phyloP scores from a whole-genome alignment of 2,329 filamentous ascomycete genomes.

The Myotisia sp. region DNA sequence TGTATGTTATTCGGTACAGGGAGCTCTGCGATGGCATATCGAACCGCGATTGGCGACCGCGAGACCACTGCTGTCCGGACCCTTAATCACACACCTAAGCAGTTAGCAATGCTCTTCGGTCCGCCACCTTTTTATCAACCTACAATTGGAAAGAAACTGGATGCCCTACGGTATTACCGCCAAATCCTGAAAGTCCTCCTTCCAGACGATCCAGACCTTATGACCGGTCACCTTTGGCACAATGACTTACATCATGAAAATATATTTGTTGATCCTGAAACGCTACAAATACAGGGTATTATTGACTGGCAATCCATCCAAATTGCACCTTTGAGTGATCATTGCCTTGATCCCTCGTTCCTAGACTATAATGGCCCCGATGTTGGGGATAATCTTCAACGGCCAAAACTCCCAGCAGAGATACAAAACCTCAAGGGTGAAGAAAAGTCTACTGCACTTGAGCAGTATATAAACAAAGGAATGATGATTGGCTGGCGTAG shows the following conservation, averaged over 20 bases:
- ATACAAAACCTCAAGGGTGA: slow-evolving; percentile 3
- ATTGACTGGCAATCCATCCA: slow-evolving; percentile 23
- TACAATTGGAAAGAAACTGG: slow-evolving; percentile 16
- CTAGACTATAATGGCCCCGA: slow-evolving; percentile 18
- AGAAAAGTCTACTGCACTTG: slow-evolving; percentile 3
- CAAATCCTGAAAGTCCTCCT: slow-evolving; percentile 7
- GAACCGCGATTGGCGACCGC: slow-evolving; percentile 4
- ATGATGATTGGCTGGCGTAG: slow-evolving; percentile 10
- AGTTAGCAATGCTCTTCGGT: slow-evolving; percentile 7
- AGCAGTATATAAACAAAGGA: slow-evolving; percentile 4
- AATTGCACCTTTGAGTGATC: slow-evolving; percentile 19
- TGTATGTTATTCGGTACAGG: not conserved
- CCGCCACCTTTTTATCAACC: slow-evolving; percentile 13
- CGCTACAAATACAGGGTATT: slow-evolving; percentile 17
- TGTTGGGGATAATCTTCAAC: slow-evolving; percentile 15
- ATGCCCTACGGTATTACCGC: slow-evolving; percentile 15
- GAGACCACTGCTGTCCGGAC: slow-evolving; percentile 4
- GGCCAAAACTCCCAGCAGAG: slow-evolving; percentile 9
- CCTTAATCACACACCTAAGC: slow-evolving; percentile 4
- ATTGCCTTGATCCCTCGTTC: slow-evolving; percentile 17
- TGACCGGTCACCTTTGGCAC: slow-evolving; percentile 18
- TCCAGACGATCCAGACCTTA: slow-evolving; percentile 5
- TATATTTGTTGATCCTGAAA: slow-evolving; percentile 22
- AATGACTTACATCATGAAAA: slow-evolving; percentile 20
- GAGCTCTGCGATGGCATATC: slow-evolving; percentile 2